Conservation (phyloP, 257 asterid genomes). For the Orobanche coerulescens region DNA sequence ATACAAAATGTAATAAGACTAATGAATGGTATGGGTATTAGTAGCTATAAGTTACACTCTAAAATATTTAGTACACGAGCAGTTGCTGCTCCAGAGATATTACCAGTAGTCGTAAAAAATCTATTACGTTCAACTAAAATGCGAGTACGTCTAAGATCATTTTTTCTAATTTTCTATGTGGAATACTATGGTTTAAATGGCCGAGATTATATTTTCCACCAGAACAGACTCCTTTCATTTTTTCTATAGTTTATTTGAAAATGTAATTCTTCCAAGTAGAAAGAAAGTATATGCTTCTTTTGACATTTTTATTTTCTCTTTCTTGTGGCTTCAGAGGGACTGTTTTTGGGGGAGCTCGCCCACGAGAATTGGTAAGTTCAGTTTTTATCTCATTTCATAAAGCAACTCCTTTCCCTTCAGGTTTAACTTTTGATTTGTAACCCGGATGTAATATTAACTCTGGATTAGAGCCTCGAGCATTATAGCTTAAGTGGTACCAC, state of each 20-base stretch:
- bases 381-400: conserved; percentile 8
- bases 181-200: neutral
- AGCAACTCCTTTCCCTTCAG: neutral
- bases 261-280: neutral
- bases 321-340: conserved; percentile 47
- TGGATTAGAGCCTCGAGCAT: no score
- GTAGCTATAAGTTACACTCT: neutral
- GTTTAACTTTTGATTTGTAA: neutral
- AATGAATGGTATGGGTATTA: neutral
- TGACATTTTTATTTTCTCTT: conserved; percentile 23
- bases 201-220: conserved; percentile 8
- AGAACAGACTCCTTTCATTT: neutral
- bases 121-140: neutral
- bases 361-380: conserved; percentile 74
- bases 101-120: neutral
- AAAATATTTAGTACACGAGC: neutral
- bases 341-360: conserved; percentile 76
- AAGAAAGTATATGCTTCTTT: conserved; percentile 16
- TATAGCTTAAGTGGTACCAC: no score
- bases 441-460: neutral
- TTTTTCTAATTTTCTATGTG: conserved; percentile 6
- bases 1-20: neutral
- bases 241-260: conserved; percentile 10
- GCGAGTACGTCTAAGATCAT: neutral
- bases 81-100: neutral